These are phyloP conservation scores for Sporothrix brunneoviolacea DNA, from an alignment of 2,329 filamentous ascomycete species.

Conservation along the genomic window DNA sequence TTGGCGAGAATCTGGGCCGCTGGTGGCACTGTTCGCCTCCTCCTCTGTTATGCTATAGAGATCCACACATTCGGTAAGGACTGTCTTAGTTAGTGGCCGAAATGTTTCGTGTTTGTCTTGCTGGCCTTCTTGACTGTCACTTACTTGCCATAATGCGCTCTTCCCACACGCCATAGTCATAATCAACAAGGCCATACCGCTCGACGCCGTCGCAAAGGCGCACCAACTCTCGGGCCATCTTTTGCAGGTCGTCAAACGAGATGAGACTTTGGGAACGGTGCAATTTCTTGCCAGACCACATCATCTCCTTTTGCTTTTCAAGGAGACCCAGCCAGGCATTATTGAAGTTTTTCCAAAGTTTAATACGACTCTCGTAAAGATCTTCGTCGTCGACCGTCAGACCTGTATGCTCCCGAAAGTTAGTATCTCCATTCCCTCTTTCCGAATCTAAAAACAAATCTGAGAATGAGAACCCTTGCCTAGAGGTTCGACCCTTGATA, in stretches of 20 bases:
- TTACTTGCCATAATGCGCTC: conserved; percentile 80
- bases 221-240: conserved; percentile 76
- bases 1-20: conserved; percentile 5
- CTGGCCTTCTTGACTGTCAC: conserved; percentile 29
- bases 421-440: no score
- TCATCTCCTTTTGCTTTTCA: conserved; percentile 75
- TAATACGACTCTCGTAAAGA: conserved; percentile 68
- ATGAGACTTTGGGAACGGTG: conserved; percentile 58
- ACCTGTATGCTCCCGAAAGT: no score
- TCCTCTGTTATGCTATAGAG: conserved; percentile 37
- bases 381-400: conserved; percentile 76
- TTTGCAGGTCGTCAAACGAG: conserved; percentile 60
- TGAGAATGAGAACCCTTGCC: conserved; percentile 35
- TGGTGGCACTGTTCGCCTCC: conserved; percentile 25
- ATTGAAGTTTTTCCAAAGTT: conserved; percentile 92
- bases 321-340: conserved; percentile 79
- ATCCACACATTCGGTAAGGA: conserved; percentile 35
- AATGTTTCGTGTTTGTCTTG: not conserved
- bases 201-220: conserved; percentile 81
- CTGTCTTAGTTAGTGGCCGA: conserved; percentile 14
- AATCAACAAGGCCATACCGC: conserved; percentile 89
- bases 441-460: no score
- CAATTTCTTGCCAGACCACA: conserved; percentile 51
- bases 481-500: conserved; percentile 48
- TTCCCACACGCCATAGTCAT: conserved; percentile 94